Evolutionary conservation across 805 yeast genomes (phyloP).

Genomic region (Suhomyces sp.): DNA sequence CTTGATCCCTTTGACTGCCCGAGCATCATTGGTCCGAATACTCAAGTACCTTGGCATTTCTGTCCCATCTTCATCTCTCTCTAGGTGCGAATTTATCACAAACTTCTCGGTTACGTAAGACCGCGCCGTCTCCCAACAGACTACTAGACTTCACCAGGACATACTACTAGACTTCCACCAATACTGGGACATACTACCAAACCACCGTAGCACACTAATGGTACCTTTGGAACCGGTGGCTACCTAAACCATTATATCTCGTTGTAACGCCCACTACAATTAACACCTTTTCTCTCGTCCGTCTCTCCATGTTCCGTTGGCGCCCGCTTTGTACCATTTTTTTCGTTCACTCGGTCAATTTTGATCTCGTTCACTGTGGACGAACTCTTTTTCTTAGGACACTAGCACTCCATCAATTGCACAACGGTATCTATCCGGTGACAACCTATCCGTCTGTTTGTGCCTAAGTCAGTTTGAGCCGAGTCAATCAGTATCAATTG

Average conservation of each 20-base stretch:
- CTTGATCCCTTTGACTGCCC: conserved; percentile 19
- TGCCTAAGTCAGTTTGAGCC: not conserved
- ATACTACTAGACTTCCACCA: too few relatives aligned
- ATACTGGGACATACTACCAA: too few relatives aligned
- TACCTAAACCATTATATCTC: too few relatives aligned
- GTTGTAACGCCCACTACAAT: not conserved
- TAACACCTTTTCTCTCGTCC: too few relatives aligned
- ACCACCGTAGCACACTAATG: too few relatives aligned
- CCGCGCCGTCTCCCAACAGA: not conserved
- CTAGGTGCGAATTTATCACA: not conserved
- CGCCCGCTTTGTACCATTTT: conserved; percentile 2
- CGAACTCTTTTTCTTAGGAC: not conserved
- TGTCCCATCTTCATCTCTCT: not conserved
- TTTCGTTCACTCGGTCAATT: conserved; percentile 1
- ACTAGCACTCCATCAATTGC: not conserved
- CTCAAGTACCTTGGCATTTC: not conserved
- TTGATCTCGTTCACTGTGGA: not conserved
- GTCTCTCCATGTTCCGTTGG: not conserved
- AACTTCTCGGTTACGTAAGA: not conserved
- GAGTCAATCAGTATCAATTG: not conserved
- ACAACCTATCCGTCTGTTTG: not conserved
- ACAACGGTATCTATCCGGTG: not conserved
- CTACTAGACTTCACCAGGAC: too few relatives aligned
- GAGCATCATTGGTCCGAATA: conserved; percentile 9
- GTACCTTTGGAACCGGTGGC: too few relatives aligned